Evolutionary conservation across 1,284 basidiomycete species (phyloP).

Genomic region (Naganishia sp.): DNA sequence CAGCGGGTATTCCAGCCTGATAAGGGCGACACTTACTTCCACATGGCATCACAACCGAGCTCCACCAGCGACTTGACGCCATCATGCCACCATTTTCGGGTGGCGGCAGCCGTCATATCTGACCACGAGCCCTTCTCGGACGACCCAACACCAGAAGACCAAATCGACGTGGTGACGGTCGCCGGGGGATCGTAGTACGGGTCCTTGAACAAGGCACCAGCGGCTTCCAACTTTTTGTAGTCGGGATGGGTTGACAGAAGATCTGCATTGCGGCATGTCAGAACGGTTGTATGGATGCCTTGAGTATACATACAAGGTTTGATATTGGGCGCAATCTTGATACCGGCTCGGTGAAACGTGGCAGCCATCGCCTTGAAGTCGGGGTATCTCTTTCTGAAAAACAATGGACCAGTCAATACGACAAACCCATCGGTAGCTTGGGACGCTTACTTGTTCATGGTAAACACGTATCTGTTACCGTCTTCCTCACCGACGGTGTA

Average conservation of each 20-base stretch:
- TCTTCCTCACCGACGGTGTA: slow-evolving; percentile 52
- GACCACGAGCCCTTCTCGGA: slow-evolving; percentile 55
- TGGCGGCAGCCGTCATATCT: slow-evolving; percentile 52
- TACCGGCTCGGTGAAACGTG: slow-evolving; percentile 52
- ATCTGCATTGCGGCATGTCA: slow-evolving; percentile 6
- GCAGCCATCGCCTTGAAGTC: slow-evolving; percentile 54
- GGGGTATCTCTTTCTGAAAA: slow-evolving; percentile 49
- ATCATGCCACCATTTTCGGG: slow-evolving; percentile 54
- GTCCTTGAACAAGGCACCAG: slow-evolving; percentile 52
- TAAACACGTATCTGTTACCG: slow-evolving; percentile 54
- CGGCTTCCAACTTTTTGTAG: slow-evolving; percentile 45
- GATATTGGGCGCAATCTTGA: slow-evolving; percentile 56
- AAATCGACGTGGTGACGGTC: slow-evolving; percentile 51
- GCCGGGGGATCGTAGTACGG: slow-evolving; percentile 41
- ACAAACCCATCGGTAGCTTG: background rate
- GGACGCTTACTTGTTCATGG: slow-evolving; percentile 48
- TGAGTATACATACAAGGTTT: slow-evolving; percentile 48
- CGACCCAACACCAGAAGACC: slow-evolving; percentile 52
- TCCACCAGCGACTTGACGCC: slow-evolving; percentile 52
- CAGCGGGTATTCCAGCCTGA: background rate
- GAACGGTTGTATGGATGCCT: background rate
- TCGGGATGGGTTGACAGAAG: slow-evolving; percentile 45
- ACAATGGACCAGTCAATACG: background rate
- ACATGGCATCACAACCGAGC: slow-evolving; percentile 54
- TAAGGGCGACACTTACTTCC: slow-evolving; percentile 47